Percentiles rank a stretch among this genome's conserved stretches.
These are phyloP conservation scores for Pulveroboletus sp. DNA, from an alignment of 768 basidiomycete species.

Conservation along the genomic window DNA sequence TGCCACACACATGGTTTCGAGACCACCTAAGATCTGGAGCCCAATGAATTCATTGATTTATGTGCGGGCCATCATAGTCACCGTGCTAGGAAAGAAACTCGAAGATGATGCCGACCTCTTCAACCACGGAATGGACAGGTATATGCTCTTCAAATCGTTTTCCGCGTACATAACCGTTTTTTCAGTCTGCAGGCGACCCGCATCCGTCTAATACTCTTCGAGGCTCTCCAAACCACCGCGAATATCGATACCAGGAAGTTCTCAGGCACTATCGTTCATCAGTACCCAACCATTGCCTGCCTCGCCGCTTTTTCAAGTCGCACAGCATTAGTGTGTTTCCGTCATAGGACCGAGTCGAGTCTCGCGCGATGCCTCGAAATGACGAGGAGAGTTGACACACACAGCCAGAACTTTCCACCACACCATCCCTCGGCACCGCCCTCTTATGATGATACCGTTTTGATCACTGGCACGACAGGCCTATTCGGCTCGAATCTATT, in stretches of 20 bases:
- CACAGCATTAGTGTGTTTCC: constrained; percentile 10
- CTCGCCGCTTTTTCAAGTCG: constrained; percentile 18
- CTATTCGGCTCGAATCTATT: constrained; percentile 32
- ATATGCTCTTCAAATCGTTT: not conserved
- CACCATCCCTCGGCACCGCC: constrained; percentile 1
- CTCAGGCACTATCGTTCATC: constrained; percentile 34
- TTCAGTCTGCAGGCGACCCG: constrained; percentile 38
- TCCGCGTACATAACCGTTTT: not conserved
- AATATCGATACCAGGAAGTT: constrained; percentile 17
- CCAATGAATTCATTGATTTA: constrained; percentile 10
- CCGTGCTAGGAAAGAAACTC: constrained; percentile 11
- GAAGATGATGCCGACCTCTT: constrained; percentile 11
- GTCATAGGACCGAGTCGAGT: constrained; percentile 10
- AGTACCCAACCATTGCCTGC: constrained; percentile 32
- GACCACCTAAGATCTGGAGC: constrained; percentile 18
- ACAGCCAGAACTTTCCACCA: constrained; percentile 8
- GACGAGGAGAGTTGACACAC: constrained; percentile 3
- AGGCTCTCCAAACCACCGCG: constrained; percentile 28
- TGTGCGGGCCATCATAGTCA: constrained; percentile 12
- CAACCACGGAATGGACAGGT: constrained; percentile 11
- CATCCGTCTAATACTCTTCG: constrained; percentile 38
- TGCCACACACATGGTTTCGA: constrained; percentile 3
- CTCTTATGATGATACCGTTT: constrained; percentile 13
- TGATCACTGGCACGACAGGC: constrained; percentile 36
- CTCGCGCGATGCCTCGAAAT: constrained; percentile 14